phyloP scores from a whole-genome alignment of 202 grass and related monocot species.

The Panicum hallii region DNA sequence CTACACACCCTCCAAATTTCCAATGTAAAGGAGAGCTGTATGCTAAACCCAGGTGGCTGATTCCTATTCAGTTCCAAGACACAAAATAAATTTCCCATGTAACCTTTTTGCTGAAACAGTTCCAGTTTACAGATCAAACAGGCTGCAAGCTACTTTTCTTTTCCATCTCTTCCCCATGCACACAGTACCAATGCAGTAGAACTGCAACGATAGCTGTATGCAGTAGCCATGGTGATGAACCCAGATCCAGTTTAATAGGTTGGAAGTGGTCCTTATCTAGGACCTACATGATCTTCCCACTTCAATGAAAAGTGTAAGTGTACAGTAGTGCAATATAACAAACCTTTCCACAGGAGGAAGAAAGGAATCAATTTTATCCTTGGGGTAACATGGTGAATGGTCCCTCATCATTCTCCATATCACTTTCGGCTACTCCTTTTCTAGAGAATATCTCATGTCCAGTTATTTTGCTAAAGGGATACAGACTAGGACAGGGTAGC shows the following conservation, averaged over 20 bases:
- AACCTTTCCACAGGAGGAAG: conserved; percentile 49
- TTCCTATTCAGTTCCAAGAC: conserved; percentile 35
- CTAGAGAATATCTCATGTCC: conserved; percentile 39
- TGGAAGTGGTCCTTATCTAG: conserved; percentile 47
- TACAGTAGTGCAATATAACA: conserved; percentile 51
- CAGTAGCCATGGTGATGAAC: conserved; percentile 4
- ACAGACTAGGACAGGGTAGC: conserved; percentile 52
- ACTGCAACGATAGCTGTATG: neutral
- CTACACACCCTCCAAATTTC: neutral
- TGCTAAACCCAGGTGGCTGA: conserved; percentile 4
- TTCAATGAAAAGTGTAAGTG: conserved; percentile 47
- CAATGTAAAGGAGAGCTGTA: conserved; percentile 27
- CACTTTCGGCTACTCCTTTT: conserved; percentile 55
- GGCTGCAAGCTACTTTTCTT: neutral
- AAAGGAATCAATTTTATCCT: conserved; percentile 55
- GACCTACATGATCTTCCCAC: conserved; percentile 49
- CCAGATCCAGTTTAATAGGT: conserved; percentile 18
- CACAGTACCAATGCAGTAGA: neutral
- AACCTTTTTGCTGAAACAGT: conserved; percentile 9
- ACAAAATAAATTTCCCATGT: neutral
- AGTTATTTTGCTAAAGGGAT: conserved; percentile 37
- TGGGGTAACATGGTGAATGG: conserved; percentile 42
- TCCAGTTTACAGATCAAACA: conserved; percentile 12
- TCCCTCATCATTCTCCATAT: conserved; percentile 44
- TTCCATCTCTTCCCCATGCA: neutral